Base-by-base conservation (phyloP, 768 basidiomycete genomes). In the Pisolithus microcarpus region DNA sequence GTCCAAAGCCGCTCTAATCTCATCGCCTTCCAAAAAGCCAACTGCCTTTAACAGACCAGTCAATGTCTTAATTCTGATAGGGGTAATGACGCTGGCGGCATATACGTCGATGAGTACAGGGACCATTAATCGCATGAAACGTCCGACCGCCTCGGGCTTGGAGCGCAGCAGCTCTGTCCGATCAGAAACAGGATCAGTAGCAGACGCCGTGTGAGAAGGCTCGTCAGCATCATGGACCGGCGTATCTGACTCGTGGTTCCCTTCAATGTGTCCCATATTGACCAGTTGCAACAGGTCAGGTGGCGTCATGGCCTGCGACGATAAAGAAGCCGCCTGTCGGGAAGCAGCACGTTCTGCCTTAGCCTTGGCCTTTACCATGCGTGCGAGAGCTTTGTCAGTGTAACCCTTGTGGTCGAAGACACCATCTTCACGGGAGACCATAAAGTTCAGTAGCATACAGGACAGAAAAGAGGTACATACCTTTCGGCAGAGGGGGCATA, bases 61-160 rank as follows among this genome's bases (percentile, higher is more conserved):
- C 55, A 98, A 72, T 0, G 92, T 91, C 72, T 95, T 94, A 39
- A 87, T 80, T 52, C 96, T 79, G 10, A 98, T 84, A 2, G 89
- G 82, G 0, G 85, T 81, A 45, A 85, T 83, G 24, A 98, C 94
- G 65, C 91, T 96, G 28, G 96, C 95, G n/a, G 94, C 88, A 68
- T 97, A 98, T n/a, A 99, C 94, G 60, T 98, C 96, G 52, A 98
- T 85, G 50, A 99, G 78, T 50, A 96, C 91, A 1, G 96, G 96
- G 0, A 97, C 84, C 60, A 92, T 82, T 31, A 95, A 73, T 43
- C 82, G 80, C 79, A 94, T 89, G 68, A 93, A 98, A 15, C 83
- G 79, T 18, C 79, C 82, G 45, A 94, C 85, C 24, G 91, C 81
- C n/a, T 72, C 75, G 21, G 85, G 78, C 53, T 86, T 83, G 4